Base-by-base conservation (phyloP, 768 basidiomycete genomes). In the Holtermannia corniformis region DNA sequence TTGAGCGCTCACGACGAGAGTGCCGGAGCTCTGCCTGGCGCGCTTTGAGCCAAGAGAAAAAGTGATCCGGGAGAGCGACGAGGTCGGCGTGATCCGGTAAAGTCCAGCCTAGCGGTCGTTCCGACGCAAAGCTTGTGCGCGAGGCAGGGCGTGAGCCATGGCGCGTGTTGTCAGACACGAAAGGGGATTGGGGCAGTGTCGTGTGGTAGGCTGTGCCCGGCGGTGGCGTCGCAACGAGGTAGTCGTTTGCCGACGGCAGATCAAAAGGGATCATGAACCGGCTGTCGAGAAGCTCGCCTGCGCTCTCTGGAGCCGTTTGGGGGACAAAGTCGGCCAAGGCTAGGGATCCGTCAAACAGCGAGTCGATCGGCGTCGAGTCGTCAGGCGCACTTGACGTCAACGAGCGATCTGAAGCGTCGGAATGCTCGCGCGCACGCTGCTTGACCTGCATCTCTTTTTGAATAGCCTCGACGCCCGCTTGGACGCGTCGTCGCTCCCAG, bases 401-500 rank as follows among this genome's bases (percentile, higher is more conserved):
- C 47, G 46, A 44, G 26, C 45, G 19, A 24, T 22, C 42, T 27
- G 22, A 45, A 22, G 28, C 20, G 14, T 76, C 73, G 41, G 37
- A 49, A n/a, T 78, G 77, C n/a, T 83, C 85, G 5, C 79, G 78
- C 41, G 86, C 83, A 21, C 82, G 80, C 49, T 85, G 81, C 44
- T 73, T 16, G 25, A 58, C 44, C 41, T 58, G 13, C 52, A 51
- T 55, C 87, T 86, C 81, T 90, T 87, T 73, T 55, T 85, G 82
- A 27, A 90, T 75, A 7, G 84, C 83, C 63, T 88, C 84, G 7
- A 93, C 88, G 3, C 88, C 87, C 26, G 86, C 75, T 66, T 88
- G 86, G 26, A 92, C 82, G 42, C 90, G 78, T 68, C 88, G 85
- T 52, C 87, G 77, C 72, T 99, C 93, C 93, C 93, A 99, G 68